These are phyloP conservation scores for Spatholobus suberectus DNA, from an alignment of 306 rosid species.

Conservation along the genomic window DNA sequence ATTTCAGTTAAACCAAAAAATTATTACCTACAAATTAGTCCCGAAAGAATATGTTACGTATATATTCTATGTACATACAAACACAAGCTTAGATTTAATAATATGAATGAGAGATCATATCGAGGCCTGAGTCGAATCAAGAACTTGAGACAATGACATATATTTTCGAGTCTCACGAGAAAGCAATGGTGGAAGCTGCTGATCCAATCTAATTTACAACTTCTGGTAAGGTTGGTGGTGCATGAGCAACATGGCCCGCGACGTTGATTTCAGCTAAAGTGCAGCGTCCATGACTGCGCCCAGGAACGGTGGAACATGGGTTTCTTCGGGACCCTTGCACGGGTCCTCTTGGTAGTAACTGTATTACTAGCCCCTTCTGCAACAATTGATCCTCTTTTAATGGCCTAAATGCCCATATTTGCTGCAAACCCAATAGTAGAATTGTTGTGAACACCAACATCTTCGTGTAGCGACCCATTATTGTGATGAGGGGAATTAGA, in stretches of 20 bases:
- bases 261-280: not conserved
- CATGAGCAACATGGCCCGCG: not conserved
- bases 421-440: constrained; percentile 19
- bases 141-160: not conserved
- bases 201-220: not conserved
- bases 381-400: constrained; percentile 28
- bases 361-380: not conserved
- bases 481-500: not conserved
- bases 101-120: not conserved
- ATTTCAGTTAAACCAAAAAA: not conserved
- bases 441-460: constrained; percentile 34
- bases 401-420: constrained; percentile 38
- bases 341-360: constrained; percentile 45
- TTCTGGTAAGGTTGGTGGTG: constrained; percentile 24
- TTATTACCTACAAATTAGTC: not conserved
- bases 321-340: constrained; percentile 22
- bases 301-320: constrained; percentile 50
- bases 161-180: not conserved
- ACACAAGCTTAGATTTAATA: not conserved
- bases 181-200: not conserved
- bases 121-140: not conserved
- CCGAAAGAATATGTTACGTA: not conserved
- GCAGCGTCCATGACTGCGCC: constrained; percentile 42
- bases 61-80: constrained; percentile 10
- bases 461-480: constrained; percentile 34